Evolutionary conservation across 257 asterid species (phyloP), one percentile per base, ranked within the genome.

Genomic region (Lithospermum erythrorhizon): DNA sequence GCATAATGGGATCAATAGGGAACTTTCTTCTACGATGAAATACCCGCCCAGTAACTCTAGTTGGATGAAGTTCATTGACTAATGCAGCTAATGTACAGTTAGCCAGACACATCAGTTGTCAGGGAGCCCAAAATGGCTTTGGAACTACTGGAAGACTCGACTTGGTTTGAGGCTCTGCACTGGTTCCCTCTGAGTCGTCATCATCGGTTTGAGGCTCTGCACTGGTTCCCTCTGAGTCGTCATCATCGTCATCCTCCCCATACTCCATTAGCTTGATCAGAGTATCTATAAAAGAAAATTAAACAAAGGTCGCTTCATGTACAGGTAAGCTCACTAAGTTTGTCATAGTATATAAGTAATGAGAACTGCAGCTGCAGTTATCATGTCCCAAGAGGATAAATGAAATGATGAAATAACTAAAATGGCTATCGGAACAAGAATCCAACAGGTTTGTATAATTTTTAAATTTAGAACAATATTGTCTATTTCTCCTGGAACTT

Each of bases 91-190:
- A n/a, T 3, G 14, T 53, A 53, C 16, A n/a, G 21, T 20, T 10
- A 1, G 41, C 57, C 49, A 58, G 60, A 16, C 16, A 61, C 53
- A 65, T 77, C 18, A 11, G 15, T 41, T 11, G 49, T 41, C 71
- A 79, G 64, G 79, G 79, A 17, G 91, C 89, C 94, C 95, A 87
- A 65, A 90, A 85, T 65, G 90, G 96, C 76, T 87, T 90, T 5
- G 84, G 72, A 52, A 58, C 58, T 21, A 61, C 76, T 4, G 70
- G 59, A 35, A 72, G 59, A 58, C 63, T 70, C 2, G 77, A 69
- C 65, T 68, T 74, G 68, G 73, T 68, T 63, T 65, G 49, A 11
- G 67, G 56, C 65, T 64, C 70, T 57, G 45, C 61, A 21, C 27
- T 52, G 24, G 71, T 70, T 60, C 66, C 71, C 63, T 65, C 70